phyloP scores from a whole-genome alignment of 2,329 filamentous ascomycete species.

The Emericellopsis atlantica region DNA sequence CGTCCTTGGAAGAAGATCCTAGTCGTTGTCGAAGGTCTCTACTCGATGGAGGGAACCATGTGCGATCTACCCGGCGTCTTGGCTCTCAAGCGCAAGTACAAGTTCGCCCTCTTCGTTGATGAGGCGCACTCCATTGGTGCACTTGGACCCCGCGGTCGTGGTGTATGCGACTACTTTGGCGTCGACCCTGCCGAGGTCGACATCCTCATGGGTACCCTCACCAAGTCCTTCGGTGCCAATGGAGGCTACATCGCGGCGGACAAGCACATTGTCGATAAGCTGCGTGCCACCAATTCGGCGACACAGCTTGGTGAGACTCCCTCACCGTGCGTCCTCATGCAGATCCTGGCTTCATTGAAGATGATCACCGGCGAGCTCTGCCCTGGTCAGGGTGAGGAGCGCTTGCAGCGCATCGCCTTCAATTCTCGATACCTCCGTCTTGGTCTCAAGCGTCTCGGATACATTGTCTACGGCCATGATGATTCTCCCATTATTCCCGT shows the following conservation, averaged over 20 bases:
- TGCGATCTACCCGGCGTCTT: constrained; percentile 89
- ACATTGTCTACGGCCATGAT: constrained; percentile 94
- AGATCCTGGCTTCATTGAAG: constrained; percentile 76
- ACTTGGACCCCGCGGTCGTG: constrained; percentile 74
- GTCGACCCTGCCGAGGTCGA: constrained; percentile 82
- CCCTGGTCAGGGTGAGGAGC: constrained; percentile 89
- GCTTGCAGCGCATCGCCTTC: constrained; percentile 90
- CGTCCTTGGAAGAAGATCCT: constrained; percentile 99
- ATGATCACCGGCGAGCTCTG: constrained; percentile 81
- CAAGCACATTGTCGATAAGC: constrained; percentile 84
- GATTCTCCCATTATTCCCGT: constrained; percentile 95
- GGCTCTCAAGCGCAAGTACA: constrained; percentile 85
- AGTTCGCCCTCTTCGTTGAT: constrained; percentile 90
- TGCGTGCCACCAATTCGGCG: constrained; percentile 74
- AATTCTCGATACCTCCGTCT: constrained; percentile 98
- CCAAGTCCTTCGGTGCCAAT: constrained; percentile 97
- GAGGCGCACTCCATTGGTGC: constrained; percentile 95
- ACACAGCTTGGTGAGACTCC: constrained; percentile 82
- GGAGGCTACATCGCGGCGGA: constrained; percentile 90
- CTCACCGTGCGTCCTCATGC: constrained; percentile 74
- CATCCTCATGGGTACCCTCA: constrained; percentile 95
- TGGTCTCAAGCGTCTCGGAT: constrained; percentile 89
- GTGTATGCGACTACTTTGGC: constrained; percentile 95
- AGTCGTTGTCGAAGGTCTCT: constrained; percentile 89
- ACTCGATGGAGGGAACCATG: constrained; percentile 99